Evolutionary conservation across 164 flowering plant genomes (phyloP), one percentile per base, ranked within the genome.

Genomic region (Liquidambar formosana): DNA sequence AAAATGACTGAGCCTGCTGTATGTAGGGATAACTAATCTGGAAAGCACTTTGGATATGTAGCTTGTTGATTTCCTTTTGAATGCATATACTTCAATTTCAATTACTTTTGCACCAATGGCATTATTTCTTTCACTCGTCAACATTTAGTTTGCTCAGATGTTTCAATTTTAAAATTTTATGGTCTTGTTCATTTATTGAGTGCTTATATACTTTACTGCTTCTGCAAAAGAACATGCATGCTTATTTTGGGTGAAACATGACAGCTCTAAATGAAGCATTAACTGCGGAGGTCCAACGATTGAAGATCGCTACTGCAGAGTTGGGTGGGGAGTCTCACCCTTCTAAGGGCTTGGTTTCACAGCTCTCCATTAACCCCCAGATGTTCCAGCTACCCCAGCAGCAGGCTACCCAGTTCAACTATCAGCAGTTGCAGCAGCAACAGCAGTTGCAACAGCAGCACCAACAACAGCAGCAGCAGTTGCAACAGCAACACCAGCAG

Each of bases 181-280:
- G 26, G 16, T 22, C 22, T 54, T 3, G 23, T 3, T 10, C 58
- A 54, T 23, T 54, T 2, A 54, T 22, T 23, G 23, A 54, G 58
- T 13, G 11, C 22, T 54, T 22, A 10, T n/a, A 26, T 16, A 6
- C 9, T 13, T 57, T 14, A n/a, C 22, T 44, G 4, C n/a, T 53
- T 21, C 11, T 33, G n/a, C 41, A 33, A 2, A 33, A 6, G 6
- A 33, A 33, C 2, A 41, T 12, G 51, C 28, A 12, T 51, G n/a
- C 22, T 57, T 10, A 19, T 56, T 18, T 62, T 16, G 19, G 52
- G 52, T 21, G 16, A 48, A 38, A 61, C 38, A 19, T 74, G 75
- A 71, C 91, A 91, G 96, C 96, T 71, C 77, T 91, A 25, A 88
- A 89, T 60, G 94, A 89, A 61, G 87, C 94, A 10, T 76, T 91